These are phyloP conservation scores for Magnolia sinica DNA, from an alignment of 164 flowering plant genomes.

Conservation along the genomic window DNA sequence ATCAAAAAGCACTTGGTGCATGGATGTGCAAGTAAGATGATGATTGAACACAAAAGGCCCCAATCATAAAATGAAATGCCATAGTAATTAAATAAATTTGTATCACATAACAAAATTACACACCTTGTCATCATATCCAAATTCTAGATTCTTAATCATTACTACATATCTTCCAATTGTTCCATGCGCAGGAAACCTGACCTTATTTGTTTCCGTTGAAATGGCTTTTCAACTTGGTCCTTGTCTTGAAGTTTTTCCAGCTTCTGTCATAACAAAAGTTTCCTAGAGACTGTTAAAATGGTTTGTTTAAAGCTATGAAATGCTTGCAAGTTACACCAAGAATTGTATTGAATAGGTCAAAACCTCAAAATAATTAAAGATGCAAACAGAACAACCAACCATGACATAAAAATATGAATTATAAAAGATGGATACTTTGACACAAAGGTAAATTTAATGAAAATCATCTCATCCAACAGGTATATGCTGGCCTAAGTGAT, in stretches of 20 bases:
- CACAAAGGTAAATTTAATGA: no score
- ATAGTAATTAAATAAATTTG: constrained; percentile 35
- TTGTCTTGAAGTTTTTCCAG: constrained; percentile 87
- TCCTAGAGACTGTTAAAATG: neutral
- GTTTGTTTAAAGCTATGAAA: neutral
- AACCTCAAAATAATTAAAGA: no score
- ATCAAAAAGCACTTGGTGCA: no score
- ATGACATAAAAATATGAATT: no score
- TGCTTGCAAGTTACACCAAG: neutral
- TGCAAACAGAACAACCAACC: no score
- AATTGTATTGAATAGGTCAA: neutral
- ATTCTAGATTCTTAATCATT: constrained; percentile 60
- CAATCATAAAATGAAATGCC: neutral
- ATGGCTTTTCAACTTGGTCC: constrained; percentile 91
- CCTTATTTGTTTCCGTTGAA: constrained; percentile 86
- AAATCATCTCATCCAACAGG: no score
- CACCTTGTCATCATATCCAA: constrained; percentile 11
- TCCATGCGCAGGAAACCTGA: constrained; percentile 94
- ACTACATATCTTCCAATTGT: constrained; percentile 77
- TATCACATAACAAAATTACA: constrained; percentile 39
- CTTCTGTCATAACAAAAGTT: constrained; percentile 48
- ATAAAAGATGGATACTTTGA: no score
- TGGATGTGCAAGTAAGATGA: no score
- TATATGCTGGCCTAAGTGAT: no score
- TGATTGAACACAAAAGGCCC: neutral